These are phyloP conservation scores for Zygotorulaspora sp. DNA, from an alignment of 805 yeast genomes.

Conservation along the genomic window DNA sequence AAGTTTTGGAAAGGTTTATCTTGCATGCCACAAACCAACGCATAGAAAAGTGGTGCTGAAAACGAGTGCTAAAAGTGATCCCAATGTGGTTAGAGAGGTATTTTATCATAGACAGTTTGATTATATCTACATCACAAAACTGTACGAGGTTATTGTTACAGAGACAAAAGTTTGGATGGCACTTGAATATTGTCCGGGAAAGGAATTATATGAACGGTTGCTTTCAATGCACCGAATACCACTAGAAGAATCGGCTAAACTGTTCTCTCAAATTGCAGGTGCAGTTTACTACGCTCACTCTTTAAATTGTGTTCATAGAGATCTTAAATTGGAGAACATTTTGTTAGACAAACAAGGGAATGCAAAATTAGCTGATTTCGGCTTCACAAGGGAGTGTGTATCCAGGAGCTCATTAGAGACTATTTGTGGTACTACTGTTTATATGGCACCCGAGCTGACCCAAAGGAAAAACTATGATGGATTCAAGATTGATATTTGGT, in stretches of 20 bases:
- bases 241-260: conserved; percentile 43
- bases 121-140: conserved; percentile 76
- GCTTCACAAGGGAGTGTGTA: conserved; percentile 78
- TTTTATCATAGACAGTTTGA: conserved; percentile 80
- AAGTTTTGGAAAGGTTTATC: conserved; percentile 84
- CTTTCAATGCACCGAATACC: conserved; percentile 49
- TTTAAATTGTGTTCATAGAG: conserved; percentile 77
- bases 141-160: conserved; percentile 81
- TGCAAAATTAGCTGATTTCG: conserved; percentile 85
- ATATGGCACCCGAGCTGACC: conserved; percentile 94
- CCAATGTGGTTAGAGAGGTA: conserved; percentile 84
- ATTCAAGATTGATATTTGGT: conserved; percentile 81
- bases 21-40: conserved; percentile 74
- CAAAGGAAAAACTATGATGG: conserved; percentile 70
- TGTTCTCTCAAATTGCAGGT: conserved; percentile 60
- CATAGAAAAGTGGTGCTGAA: conserved; percentile 79
- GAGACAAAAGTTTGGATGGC: conserved; percentile 82
- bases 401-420: conserved; percentile 62
- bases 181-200: conserved; percentile 82
- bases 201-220: conserved; percentile 67
- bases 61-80: conserved; percentile 70
- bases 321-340: conserved; percentile 76
- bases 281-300: conserved; percentile 69
- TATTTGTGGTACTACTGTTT: conserved; percentile 89
- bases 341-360: conserved; percentile 52